Conservation (phyloP, 2,329 filamentous ascomycete species). For the Sclerotinia glacialis region DNA sequence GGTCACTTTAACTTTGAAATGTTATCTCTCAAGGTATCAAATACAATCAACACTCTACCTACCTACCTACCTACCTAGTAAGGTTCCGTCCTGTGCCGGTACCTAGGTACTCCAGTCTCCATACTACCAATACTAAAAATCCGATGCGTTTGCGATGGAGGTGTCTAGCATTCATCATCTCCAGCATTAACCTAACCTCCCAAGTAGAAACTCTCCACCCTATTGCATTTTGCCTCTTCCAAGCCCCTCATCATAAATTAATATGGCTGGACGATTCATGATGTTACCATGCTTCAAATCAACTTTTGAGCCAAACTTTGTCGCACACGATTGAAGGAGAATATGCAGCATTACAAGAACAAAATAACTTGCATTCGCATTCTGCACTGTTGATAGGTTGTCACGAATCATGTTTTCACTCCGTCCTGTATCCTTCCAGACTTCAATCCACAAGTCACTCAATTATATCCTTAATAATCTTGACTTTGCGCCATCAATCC, state of each 20-base stretch:
- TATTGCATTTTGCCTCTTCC: conserved; percentile 3
- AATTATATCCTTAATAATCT: not conserved
- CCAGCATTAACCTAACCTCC: not conserved
- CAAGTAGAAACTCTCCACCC: not conserved
- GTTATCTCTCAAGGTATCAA: conserved; percentile 6
- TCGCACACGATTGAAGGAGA: conserved; percentile 20
- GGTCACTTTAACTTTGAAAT: conserved; percentile 1
- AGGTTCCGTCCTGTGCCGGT: conserved; percentile 1
- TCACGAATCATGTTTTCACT: conserved; percentile 9
- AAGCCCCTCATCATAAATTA: conserved; percentile 7
- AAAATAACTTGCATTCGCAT: conserved; percentile 5
- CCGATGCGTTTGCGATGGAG: conserved; percentile 7
- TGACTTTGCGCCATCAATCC: conserved; percentile 5
- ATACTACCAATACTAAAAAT: not conserved
- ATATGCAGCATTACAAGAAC: conserved; percentile 9
- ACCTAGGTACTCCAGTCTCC: not conserved
- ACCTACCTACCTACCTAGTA: no score
- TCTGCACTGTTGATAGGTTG: conserved; percentile 10
- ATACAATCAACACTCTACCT: not conserved
- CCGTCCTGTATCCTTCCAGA: not conserved
- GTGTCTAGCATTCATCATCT: not conserved
- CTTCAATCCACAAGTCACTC: conserved; percentile 4
- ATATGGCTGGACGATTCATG: conserved; percentile 5
- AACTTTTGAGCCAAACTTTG: conserved; percentile 16
- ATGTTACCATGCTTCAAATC: conserved; percentile 5